A percentile compares a stretch with the other conserved stretches of the same genome.
Conservation (phyloP, 129 eudicot genomes). For the Chrysanthemum makinoi region DNA sequence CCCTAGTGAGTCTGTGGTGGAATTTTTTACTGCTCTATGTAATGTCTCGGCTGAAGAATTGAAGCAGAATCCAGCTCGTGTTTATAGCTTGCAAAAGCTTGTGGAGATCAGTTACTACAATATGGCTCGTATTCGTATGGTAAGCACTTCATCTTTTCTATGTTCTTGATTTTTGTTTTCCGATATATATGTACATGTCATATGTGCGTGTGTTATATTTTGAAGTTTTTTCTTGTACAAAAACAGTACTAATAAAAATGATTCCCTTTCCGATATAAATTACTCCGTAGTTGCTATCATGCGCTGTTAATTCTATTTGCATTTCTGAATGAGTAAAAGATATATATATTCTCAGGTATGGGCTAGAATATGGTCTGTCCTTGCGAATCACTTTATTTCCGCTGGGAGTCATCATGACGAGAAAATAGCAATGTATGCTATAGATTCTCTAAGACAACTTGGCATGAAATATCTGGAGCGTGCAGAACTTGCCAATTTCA, state of each 20-base stretch:
- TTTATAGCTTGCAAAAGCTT: slow-evolving; percentile 95
- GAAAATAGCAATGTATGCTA: slow-evolving; percentile 97
- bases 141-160: slow-evolving; percentile 41
- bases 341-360: slow-evolving; percentile 65
- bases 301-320: background rate
- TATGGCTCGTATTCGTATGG: slow-evolving; percentile 98
- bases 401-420: slow-evolving; percentile 99
- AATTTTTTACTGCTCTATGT: slow-evolving; percentile 89
- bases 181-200: slow-evolving; percentile 3
- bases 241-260: too few species aligned
- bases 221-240: background rate
- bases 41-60: slow-evolving; percentile 95
- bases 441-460: slow-evolving; percentile 93
- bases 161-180: background rate
- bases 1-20: slow-evolving; percentile 94
- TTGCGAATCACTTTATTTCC: slow-evolving; percentile 80
- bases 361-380: slow-evolving; percentile 98
- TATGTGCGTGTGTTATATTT: background rate
- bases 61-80: slow-evolving; percentile 86
- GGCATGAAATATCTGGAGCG: slow-evolving; percentile 98
- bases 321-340: slow-evolving; percentile 13
- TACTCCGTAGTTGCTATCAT: background rate
- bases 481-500: slow-evolving; percentile 87
- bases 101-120: slow-evolving; percentile 98
- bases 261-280: too few species aligned